Percentiles rank a stretch among this genome's conserved stretches.
Conservation (phyloP, 176 grass and related monocot genomes). For the Avena insularis region DNA sequence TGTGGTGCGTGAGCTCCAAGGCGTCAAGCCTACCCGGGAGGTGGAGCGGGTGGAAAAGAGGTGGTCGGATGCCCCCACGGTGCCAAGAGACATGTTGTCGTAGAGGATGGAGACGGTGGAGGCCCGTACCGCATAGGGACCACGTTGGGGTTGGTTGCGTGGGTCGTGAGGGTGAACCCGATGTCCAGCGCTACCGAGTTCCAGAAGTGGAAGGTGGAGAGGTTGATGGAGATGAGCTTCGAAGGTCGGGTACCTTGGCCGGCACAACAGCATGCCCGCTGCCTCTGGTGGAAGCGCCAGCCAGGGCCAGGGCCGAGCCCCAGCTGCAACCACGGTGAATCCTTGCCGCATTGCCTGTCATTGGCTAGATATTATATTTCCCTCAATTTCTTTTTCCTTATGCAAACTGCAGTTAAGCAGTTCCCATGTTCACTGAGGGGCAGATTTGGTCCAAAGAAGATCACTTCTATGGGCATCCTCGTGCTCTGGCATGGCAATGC, state of each 20-base stretch:
- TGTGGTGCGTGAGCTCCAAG: slow-evolving; percentile 67
- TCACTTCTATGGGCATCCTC: too few relatives aligned
- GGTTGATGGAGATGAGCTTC: slow-evolving; percentile 73
- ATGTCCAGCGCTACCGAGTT: slow-evolving; percentile 64
- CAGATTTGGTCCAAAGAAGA: too few relatives aligned
- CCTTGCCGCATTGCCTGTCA: too few relatives aligned
- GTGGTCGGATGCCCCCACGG: slow-evolving; percentile 43
- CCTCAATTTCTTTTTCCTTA: too few relatives aligned
- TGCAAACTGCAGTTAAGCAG: too few relatives aligned
- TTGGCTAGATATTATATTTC: too few relatives aligned
- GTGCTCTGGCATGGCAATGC: too few relatives aligned
- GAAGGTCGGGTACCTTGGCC: slow-evolving; percentile 62
- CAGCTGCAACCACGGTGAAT: too few relatives aligned
- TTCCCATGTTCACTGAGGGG: too few relatives aligned
- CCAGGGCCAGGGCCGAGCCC: slow-evolving; percentile 23
- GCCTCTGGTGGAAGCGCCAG: slow-evolving; percentile 18
- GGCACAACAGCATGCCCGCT: slow-evolving; percentile 41
- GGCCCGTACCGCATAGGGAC: slow-evolving; percentile 66
- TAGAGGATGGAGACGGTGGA: slow-evolving; percentile 82
- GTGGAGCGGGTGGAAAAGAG: slow-evolving; percentile 72
- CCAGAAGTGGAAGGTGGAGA: slow-evolving; percentile 77
- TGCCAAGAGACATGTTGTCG: slow-evolving; percentile 61
- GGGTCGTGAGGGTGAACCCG: slow-evolving; percentile 77
- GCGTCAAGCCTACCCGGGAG: slow-evolving; percentile 61
- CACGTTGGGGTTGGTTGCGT: slow-evolving; percentile 80